A percentile compares a stretch with the other conserved stretches of the same genome.
phyloP scores from a whole-genome alignment of 495 filamentous ascomycete genomes.

The Trichoderma parareesei region DNA sequence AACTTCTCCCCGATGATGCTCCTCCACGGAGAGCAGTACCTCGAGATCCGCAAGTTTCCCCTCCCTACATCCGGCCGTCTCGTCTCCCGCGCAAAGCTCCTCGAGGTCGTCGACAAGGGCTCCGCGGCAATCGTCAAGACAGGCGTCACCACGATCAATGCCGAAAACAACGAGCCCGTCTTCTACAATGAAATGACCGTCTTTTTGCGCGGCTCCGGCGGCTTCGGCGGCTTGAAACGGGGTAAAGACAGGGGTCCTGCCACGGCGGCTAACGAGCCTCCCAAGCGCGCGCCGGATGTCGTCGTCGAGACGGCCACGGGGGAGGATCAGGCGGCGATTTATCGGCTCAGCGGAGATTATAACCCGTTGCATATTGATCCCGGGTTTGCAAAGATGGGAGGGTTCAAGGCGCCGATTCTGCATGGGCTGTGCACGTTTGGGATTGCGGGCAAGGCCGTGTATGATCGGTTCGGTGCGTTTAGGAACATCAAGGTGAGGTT shows the following conservation, averaged over 20 bases:
- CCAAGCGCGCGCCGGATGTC: slow-evolving; percentile 66
- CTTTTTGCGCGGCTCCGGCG: slow-evolving; percentile 87
- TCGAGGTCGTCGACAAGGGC: slow-evolving; percentile 95
- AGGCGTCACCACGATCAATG: slow-evolving; percentile 66
- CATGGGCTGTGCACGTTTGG: slow-evolving; percentile 97
- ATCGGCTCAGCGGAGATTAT: slow-evolving; percentile 86
- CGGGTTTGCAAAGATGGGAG: slow-evolving; percentile 86
- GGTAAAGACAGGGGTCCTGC: slow-evolving; percentile 68
- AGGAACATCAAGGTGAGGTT: slow-evolving; percentile 97
- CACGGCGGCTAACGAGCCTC: slow-evolving; percentile 70
- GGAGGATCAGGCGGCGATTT: slow-evolving; percentile 91
- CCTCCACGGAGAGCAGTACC: slow-evolving; percentile 96
- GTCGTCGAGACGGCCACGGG: slow-evolving; percentile 85
- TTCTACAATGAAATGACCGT: slow-evolving; percentile 95
- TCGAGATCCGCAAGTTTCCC: slow-evolving; percentile 89
- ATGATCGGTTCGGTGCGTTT: slow-evolving; percentile 67
- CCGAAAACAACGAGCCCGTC: slow-evolving; percentile 79
- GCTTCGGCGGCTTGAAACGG: slow-evolving; percentile 83
- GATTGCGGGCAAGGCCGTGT: slow-evolving; percentile 81
- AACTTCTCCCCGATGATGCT: slow-evolving; percentile 99
- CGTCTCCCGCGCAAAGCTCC: slow-evolving; percentile 72
- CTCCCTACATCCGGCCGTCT: slow-evolving; percentile 82
- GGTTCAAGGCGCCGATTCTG: slow-evolving; percentile 90
- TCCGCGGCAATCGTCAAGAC: slow-evolving; percentile 77
- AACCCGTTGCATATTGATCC: slow-evolving; percentile 92